phyloP scores from a whole-genome alignment of 2,329 filamentous ascomycete species.

The Sporothrix phasma region DNA sequence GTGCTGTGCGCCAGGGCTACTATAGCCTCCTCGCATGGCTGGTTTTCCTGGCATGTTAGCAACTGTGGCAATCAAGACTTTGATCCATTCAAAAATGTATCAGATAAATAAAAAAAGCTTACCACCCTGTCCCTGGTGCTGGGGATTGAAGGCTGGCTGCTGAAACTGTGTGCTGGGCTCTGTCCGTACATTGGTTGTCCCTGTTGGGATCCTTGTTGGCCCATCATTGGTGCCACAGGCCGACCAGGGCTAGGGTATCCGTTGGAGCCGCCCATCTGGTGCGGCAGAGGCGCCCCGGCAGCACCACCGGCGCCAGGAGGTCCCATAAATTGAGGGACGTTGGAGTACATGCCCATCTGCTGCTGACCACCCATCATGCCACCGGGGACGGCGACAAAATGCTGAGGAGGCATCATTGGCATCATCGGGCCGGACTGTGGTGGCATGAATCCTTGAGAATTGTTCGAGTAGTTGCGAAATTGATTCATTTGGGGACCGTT shows the following conservation, averaged over 20 bases:
- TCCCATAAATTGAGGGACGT: slow-evolving; percentile 55
- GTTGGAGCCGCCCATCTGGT: slow-evolving; percentile 54
- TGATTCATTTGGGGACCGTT: slow-evolving; percentile 60
- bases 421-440: slow-evolving; percentile 62
- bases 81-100: not conserved
- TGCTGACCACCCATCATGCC: slow-evolving; percentile 57
- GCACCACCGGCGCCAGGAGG: slow-evolving; percentile 30
- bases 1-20: slow-evolving; percentile 49
- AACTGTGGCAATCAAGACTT: not conserved
- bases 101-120: slow-evolving; percentile 34
- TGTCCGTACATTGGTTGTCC: slow-evolving; percentile 70
- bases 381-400: slow-evolving; percentile 66
- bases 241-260: slow-evolving; percentile 85
- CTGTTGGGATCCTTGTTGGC: slow-evolving; percentile 86
- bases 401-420: slow-evolving; percentile 73
- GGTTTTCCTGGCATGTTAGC: slow-evolving; percentile 31
- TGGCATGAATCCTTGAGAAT: slow-evolving; percentile 62
- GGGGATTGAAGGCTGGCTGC: slow-evolving; percentile 61
- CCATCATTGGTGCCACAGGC: slow-evolving; percentile 73
- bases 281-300: slow-evolving; percentile 32
- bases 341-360: slow-evolving; percentile 76
- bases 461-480: slow-evolving; percentile 61
- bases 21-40: slow-evolving; percentile 49
- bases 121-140: slow-evolving; percentile 60
- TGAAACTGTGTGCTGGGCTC: slow-evolving; percentile 64